Evolutionary conservation across 1,284 basidiomycete species (phyloP).

Genomic region (Sporisorium sorghi): DNA sequence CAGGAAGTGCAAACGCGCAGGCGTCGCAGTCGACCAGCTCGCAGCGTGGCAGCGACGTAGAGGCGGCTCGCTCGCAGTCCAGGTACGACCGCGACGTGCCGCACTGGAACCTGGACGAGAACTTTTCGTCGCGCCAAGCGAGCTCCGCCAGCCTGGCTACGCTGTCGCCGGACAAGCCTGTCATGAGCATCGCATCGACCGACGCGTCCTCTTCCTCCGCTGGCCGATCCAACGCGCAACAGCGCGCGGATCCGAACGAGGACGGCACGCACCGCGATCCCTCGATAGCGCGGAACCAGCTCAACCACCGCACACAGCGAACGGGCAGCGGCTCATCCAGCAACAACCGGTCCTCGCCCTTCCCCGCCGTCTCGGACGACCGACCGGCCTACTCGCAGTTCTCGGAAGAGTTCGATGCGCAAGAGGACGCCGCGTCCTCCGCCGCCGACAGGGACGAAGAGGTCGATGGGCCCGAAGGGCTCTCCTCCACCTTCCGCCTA

Average conservation of each 20-base stretch:
- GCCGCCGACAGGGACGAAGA: constrained; percentile 56
- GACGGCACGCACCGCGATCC: constrained; percentile 4
- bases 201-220: constrained; percentile 8
- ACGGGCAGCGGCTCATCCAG: constrained; percentile 15
- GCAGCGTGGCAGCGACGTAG: not conserved
- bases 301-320: constrained; percentile 3
- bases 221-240: constrained; percentile 1
- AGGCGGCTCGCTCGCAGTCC: constrained; percentile 5
- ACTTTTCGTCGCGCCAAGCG: constrained; percentile 33
- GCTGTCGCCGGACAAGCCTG: constrained; percentile 27
- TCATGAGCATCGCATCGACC: constrained; percentile 12
- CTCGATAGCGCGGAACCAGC: not conserved
- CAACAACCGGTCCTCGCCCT: constrained; percentile 15
- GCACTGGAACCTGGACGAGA: constrained; percentile 49
- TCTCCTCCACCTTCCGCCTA: constrained; percentile 11
- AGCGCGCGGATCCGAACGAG: not conserved
- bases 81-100: constrained; percentile 58
- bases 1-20: not conserved
- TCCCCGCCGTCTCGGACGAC: constrained; percentile 12
- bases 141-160: constrained; percentile 47
- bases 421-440: constrained; percentile 45
- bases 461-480: constrained; percentile 44
- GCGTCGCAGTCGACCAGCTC: not conserved
- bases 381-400: constrained; percentile 52
- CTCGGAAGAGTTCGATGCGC: constrained; percentile 45